Evolutionary conservation across 352 stramenopile genomes (phyloP).

Genomic region (Phytophthora brassicae): DNA sequence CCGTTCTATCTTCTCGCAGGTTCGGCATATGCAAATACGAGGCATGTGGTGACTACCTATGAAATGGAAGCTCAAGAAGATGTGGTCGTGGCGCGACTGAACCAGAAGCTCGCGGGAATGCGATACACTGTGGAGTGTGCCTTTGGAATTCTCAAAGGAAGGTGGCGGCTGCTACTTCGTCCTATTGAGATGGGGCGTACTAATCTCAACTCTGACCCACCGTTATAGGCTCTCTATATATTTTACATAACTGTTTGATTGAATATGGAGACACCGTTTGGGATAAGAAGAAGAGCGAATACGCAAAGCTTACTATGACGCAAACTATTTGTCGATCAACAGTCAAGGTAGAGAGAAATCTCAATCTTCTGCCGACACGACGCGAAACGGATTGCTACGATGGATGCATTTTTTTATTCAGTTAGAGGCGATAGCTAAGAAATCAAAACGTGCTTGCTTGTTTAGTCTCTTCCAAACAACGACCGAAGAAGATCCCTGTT

Average conservation of each 20-base stretch:
- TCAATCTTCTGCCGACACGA: too few relatives aligned
- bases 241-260: slow-evolving; percentile 1
- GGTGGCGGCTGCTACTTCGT: not conserved
- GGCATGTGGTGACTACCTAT: not conserved
- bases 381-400: too few relatives aligned
- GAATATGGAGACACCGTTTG: not conserved
- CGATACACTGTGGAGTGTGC: not conserved
- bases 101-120: not conserved
- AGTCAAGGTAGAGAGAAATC: too few relatives aligned
- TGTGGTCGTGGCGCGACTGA: not conserved
- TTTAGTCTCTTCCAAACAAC: not conserved
- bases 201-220: not conserved
- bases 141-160: not conserved
- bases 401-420: not conserved
- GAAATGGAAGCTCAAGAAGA: not conserved
- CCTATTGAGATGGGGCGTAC: not conserved
- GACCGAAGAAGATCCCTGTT: not conserved
- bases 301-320: too few relatives aligned
- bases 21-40: not conserved
- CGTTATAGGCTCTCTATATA: not conserved
- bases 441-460: not conserved
- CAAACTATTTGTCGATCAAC: too few relatives aligned
- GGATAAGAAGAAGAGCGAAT: too few relatives aligned
- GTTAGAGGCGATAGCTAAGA: not conserved
- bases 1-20: not conserved